Conservation (phyloP, 192 early-diverging fungal genomes). For the Mortierella alpina region DNA sequence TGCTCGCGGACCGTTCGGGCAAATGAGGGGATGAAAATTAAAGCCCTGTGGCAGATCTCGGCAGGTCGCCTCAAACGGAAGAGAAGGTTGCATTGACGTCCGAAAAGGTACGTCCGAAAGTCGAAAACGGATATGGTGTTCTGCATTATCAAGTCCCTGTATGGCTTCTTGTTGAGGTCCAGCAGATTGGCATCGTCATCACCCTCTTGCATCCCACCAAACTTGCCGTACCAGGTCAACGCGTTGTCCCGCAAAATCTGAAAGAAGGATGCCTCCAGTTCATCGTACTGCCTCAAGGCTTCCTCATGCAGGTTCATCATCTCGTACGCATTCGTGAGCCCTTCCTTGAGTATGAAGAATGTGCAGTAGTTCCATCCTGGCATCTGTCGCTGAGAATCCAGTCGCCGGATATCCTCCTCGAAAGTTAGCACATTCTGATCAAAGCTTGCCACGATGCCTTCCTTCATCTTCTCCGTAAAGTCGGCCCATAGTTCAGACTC, state of each 20-base stretch:
- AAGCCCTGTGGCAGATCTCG: constrained; percentile 76
- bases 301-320: constrained; percentile 89
- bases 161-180: constrained; percentile 80
- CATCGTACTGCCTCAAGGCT: constrained; percentile 94
- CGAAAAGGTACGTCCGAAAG: constrained; percentile 95
- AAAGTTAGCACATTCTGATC: constrained; percentile 83
- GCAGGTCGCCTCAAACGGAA: constrained; percentile 72
- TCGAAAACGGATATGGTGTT: constrained; percentile 96
- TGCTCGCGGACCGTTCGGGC: constrained; percentile 78
- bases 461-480: constrained; percentile 78
- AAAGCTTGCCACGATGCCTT: constrained; percentile 77
- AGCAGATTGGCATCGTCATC: constrained; percentile 92
- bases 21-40: constrained; percentile 80
- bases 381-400: constrained; percentile 93
- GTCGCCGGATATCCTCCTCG: constrained; percentile 88
- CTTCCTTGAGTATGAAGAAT: constrained; percentile 97
- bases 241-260: constrained; percentile 88
- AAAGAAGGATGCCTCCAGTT: constrained; percentile 94
- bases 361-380: constrained; percentile 99
- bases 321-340: constrained; percentile 86
- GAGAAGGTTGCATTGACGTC: constrained; percentile 86
- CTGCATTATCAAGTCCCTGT: constrained; percentile 88
- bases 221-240: constrained; percentile 93
- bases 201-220: constrained; percentile 85
- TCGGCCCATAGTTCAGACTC: constrained; percentile 77